Evolutionary conservation across 1,284 basidiomycete genomes (phyloP).

Genomic region (Xerocomus minutiporus): DNA sequence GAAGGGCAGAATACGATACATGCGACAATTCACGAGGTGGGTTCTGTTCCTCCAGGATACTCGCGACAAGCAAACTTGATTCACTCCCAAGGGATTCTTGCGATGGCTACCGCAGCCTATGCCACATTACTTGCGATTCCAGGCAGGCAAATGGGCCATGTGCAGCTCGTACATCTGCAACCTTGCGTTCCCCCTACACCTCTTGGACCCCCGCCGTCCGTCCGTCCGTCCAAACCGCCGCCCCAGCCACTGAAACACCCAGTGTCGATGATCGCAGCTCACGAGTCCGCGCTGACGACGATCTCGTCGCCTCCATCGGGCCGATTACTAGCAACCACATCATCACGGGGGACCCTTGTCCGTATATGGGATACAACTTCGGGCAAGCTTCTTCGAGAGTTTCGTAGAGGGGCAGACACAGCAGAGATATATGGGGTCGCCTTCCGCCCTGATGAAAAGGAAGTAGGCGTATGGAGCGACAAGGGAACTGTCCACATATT

Average conservation of each 20-base stretch:
- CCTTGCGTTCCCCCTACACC: conserved; percentile 52
- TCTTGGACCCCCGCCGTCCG: conserved; percentile 30
- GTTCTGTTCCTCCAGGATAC: conserved; percentile 22
- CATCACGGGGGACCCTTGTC: conserved; percentile 80
- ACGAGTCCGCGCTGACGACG: conserved; percentile 75
- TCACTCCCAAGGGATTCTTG: conserved; percentile 64
- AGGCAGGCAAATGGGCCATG: conserved; percentile 85
- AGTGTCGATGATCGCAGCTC: conserved; percentile 82
- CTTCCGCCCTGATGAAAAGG: conserved; percentile 72
- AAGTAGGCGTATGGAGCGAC: conserved; percentile 90
- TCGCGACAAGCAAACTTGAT: conserved; percentile 8
- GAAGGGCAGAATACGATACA: conserved; percentile 84
- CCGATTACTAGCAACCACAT: conserved; percentile 79
- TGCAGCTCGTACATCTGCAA: conserved; percentile 84
- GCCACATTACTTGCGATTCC: conserved; percentile 84
- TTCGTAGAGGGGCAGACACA: conserved; percentile 84
- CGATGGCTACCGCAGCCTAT: conserved; percentile 72
- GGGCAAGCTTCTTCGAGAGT: conserved; percentile 75
- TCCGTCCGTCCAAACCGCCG: conserved; percentile 46
- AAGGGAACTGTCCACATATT: conserved; percentile 95
- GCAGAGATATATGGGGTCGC: conserved; percentile 89
- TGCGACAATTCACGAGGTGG: conserved; percentile 82
- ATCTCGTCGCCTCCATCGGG: conserved; percentile 78
- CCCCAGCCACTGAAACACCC: conserved; percentile 58
- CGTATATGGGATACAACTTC: conserved; percentile 82